Percentiles rank a stretch among this genome's conserved stretches.
phyloP scores from a whole-genome alignment of 129 eudicot genomes.

The Pseudognaphalium luteoalbum region DNA sequence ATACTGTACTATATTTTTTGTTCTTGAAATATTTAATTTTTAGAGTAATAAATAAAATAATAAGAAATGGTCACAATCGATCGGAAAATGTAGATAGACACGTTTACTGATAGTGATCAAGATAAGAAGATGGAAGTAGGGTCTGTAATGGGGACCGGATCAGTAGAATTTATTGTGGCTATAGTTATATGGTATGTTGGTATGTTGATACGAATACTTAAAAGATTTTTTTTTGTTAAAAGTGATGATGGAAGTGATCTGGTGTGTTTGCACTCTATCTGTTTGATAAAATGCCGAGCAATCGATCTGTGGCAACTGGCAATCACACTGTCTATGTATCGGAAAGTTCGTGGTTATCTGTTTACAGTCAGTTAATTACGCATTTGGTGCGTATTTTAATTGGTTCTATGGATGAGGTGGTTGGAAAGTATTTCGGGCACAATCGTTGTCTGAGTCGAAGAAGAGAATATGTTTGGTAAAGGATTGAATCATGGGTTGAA shows the following conservation, averaged over 20 bases:
- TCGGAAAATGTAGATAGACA: constrained; percentile 17
- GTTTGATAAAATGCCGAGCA: constrained; percentile 26
- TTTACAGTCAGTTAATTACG: neutral
- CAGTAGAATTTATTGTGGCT: no score
- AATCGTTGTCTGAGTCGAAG: neutral
- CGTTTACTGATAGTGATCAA: constrained; percentile 12
- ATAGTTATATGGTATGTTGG: no score
- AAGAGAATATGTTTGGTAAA: neutral
- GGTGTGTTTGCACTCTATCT: constrained; percentile 13
- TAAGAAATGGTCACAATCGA: constrained; percentile 16
- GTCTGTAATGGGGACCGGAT: neutral
- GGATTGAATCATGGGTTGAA: neutral
- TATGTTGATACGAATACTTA: no score
- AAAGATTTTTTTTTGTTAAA: no score
- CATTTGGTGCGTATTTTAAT: neutral
- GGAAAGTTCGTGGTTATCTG: neutral
- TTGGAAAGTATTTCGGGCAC: neutral
- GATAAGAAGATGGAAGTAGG: constrained; percentile 34
- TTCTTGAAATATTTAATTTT: neutral
- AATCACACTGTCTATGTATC: neutral
- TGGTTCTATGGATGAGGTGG: neutral
- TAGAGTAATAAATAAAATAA: neutral
- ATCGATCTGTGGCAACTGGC: neutral
- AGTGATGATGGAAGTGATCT: no score
- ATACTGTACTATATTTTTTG: neutral